phyloP scores from a whole-genome alignment of 495 filamentous ascomycete genomes.

The Aspergillus haitiensis region DNA sequence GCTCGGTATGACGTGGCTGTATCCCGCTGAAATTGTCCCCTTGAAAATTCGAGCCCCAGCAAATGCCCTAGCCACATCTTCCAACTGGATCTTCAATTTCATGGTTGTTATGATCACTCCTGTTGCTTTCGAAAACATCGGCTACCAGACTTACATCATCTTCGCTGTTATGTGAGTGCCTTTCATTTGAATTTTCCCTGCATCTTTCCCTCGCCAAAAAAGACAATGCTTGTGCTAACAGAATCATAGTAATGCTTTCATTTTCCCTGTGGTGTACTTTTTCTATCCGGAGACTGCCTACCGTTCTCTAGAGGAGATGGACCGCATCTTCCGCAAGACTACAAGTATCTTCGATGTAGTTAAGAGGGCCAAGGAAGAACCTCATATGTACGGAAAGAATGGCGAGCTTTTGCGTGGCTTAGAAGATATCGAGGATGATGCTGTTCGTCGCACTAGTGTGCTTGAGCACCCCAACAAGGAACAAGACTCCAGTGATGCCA shows the following conservation, averaged over 20 bases:
- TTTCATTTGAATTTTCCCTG: constrained; percentile 51
- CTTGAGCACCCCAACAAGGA: constrained; percentile 33
- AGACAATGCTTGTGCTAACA: constrained; percentile 19
- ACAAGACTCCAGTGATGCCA: constrained; percentile 35
- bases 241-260: constrained; percentile 59
- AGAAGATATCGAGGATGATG: constrained; percentile 40
- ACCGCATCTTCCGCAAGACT: constrained; percentile 70
- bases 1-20: constrained; percentile 77
- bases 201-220: neutral
- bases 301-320: constrained; percentile 75
- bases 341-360: constrained; percentile 59
- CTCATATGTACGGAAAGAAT: constrained; percentile 67
- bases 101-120: constrained; percentile 73
- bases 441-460: constrained; percentile 36
- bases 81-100: constrained; percentile 53
- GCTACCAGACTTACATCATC: constrained; percentile 73
- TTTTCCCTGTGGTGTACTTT: constrained; percentile 69
- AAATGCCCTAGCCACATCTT: constrained; percentile 66
- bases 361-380: constrained; percentile 56
- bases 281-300: constrained; percentile 77
- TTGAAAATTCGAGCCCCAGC: constrained; percentile 71
- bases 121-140: constrained; percentile 64
- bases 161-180: constrained; percentile 68
- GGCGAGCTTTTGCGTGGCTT: constrained; percentile 58
- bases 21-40: constrained; percentile 71